Base-by-base conservation (phyloP, 2,329 filamentous ascomycete species). In the Boeremia lycopersici region DNA sequence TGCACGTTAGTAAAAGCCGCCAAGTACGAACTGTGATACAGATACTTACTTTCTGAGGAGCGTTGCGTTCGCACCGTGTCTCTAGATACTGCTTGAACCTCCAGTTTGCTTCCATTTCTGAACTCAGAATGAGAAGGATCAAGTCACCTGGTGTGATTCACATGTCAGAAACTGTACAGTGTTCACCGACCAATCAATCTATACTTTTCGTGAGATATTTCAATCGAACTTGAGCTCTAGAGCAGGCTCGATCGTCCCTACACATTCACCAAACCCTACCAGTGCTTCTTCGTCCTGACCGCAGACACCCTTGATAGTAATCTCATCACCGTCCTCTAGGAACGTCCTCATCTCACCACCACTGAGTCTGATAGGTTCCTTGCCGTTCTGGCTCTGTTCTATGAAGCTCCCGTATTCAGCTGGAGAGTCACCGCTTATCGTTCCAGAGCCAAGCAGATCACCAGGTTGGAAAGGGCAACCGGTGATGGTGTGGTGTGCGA, bases 181-280 rank as follows among this genome's bases (percentile, higher is more conserved):
- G 19, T 23, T 23, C 19, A 23, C 19, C 19, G 31, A 8, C 23
- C 17, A 10, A 11, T 49, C 17, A 9, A 17, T 19, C 4, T 23
- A 40, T 38, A 6, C 31, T 53, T 43, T 34, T 11, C 19, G 25
- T 49, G 11, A 11, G 28, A 25, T 36, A 44, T 23, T 55, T 51
- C 33, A 65, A 36, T 53, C 52, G 28, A 67, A 65, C 12, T 50
- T 59, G 34, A 71, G 49, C 29, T 59, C 61, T 35, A 73, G n/a
- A 4, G 74, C 72, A 23, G 73, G 71, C 57, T 75, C 69, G 53
- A 93, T 87, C 33, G 73, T 84, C 12, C 89, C 89, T 17, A 79
- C 77, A 61, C 89, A 90, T 60, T 91, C 84, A 2, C 90, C 90
- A 73, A 93, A 93, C 0, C 90, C 90, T 25, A 95, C 87, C 47